Evolutionary conservation across 2,329 filamentous ascomycete genomes (phyloP), one percentile per base, ranked within the genome.

Genomic region (Teratosphaeria pseudoeucalypti): DNA sequence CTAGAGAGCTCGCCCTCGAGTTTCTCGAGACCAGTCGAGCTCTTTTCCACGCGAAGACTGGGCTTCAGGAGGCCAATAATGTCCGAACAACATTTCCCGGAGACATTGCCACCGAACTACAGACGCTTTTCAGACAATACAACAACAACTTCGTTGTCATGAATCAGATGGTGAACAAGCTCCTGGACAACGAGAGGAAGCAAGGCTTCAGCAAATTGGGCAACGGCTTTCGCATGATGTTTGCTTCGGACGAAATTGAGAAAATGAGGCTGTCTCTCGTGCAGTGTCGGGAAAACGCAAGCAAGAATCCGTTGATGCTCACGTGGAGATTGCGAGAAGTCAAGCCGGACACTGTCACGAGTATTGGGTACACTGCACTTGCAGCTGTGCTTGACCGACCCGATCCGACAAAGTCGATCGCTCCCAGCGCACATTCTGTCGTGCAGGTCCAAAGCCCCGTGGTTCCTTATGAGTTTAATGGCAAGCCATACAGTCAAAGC

Each of bases 11-110:
- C 23, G 84, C 85, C 10, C 79, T 81, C 62, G 84, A 86, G 63
- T 87, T 88, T 67, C 79, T 89, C 60, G 85, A 88, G 59, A 82
- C 84, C 5, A 86, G 82, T 69, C 81, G 84, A 58, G 81, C 85
- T 52, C 76, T 89, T 52, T 87, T 85, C 77, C 81, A 83, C n/a
- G 84, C 88, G 62, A 85, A 88, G 71, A 81, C 83, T 26, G 86
- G 86, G 5, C 77, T 89, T 57, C 37, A 29, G 9, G 57, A 43
- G 34, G 52, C 57, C n/a, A 72, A 76, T 34, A 76, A 78, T 49
- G 78, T 76, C 23, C 74, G 76, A 16, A 81, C 82, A 63, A 74
- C 77, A 16, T 78, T 88, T 19, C 83, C 85, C 0, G 66, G 73
- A 4, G 85, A 88, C 58, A 81, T 87, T 71, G 76, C 82, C 34